These are phyloP conservation scores for Trametopsis cervina DNA, from an alignment of 768 basidiomycete species.

Conservation along the genomic window DNA sequence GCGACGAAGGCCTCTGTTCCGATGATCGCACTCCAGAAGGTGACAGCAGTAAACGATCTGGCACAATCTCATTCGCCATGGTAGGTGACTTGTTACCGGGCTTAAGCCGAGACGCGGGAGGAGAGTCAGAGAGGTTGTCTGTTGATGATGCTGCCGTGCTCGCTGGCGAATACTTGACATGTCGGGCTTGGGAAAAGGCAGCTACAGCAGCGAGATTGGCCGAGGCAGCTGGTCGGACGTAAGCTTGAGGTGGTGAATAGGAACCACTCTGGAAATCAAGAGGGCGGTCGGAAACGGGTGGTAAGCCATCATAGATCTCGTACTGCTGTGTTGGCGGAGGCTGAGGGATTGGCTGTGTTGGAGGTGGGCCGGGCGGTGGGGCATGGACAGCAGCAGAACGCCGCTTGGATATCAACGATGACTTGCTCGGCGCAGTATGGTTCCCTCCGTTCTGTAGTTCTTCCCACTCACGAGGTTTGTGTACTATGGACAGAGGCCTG, in stretches of 20 bases:
- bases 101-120: conserved; percentile 45
- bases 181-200: conserved; percentile 50
- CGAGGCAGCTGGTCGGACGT: conserved; percentile 33
- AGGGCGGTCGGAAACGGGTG: conserved; percentile 11
- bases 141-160: conserved; percentile 29
- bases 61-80: conserved; percentile 32
- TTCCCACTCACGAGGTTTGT: conserved; percentile 20
- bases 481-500: conserved; percentile 18
- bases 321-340: conserved; percentile 37
- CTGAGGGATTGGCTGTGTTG: conserved; percentile 67
- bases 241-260: conserved; percentile 16
- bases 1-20: conserved; percentile 66
- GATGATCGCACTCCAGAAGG: conserved; percentile 34
- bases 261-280: conserved; percentile 14
- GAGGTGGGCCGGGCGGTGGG: conserved; percentile 66
- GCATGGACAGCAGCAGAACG: conserved; percentile 61
- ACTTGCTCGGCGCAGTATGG: conserved; percentile 16
- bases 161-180: conserved; percentile 21
- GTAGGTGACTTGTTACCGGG: conserved; percentile 16
- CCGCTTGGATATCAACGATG: conserved; percentile 41
- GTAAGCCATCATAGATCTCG: conserved; percentile 23
- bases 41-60: conserved; percentile 38
- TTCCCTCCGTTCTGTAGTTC: conserved; percentile 1
- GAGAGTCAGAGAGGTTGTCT: conserved; percentile 51
- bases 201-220: conserved; percentile 52